Evolutionary conservation across 2,329 filamentous ascomycete genomes (phyloP), one percentile per base, ranked within the genome.

Genomic region (Fusarium abutilonis): DNA sequence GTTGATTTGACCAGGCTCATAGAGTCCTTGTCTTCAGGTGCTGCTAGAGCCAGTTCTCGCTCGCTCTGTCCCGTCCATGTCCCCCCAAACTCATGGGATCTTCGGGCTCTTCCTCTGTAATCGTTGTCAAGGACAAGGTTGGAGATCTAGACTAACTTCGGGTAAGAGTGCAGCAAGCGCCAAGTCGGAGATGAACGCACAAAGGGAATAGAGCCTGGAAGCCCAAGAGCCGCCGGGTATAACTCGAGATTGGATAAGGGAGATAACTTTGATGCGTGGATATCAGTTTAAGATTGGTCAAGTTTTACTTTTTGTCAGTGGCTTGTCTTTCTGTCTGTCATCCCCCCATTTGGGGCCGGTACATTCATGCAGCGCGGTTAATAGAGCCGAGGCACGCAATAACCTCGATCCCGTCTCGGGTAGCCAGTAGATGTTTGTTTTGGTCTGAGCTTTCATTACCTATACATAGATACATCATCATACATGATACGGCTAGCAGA

Each of bases 131-230:
- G 40, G 50, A 58, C 54, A 49, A 59, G 59, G 64, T 69, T 63
- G 52, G 50, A 40, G 54, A 44, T 36, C 64, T 66, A 60, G 51
- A 41, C 61, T 56, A 46, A 46, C 49, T 50, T 52, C 39, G 41
- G 61, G 46, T 40, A 66, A 60, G 51, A 62, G 28, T 52, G 48
- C 49, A 66, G 56, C 43, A 44, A 58, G 51, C 42, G 61, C 66
- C 61, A 66, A 63, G 61, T 69, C 61, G 56, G 62, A 57, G 61
- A 56, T 49, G 47, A 61, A 58, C 62, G 49, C 62, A 40, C 41
- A 64, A 64, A 64, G 49, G 62, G 62, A 65, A 65, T 58, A 61
- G 61, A 64, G 60, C 60, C 56, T 64, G 46, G 61, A 48, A 36
- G 41, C 31, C 35, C 53, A 60, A 36, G 53, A 43, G 23, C 56